phyloP scores from a whole-genome alignment of 2,329 filamentous ascomycete genomes.

The Stylonectria norvegica region DNA sequence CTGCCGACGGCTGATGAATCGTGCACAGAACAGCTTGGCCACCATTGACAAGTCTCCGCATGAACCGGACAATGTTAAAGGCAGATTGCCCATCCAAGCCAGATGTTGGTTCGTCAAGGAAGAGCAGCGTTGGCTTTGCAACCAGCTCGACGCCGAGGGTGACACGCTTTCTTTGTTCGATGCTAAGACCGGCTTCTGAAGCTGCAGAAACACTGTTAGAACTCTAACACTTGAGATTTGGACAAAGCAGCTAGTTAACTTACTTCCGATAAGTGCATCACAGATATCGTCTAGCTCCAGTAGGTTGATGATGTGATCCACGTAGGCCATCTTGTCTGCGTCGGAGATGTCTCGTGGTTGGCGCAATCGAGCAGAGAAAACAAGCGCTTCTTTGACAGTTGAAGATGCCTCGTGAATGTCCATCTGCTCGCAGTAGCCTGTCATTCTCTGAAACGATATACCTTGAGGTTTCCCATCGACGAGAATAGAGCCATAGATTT shows the following conservation, averaged over 20 bases:
- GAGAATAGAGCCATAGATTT: slow-evolving; percentile 41
- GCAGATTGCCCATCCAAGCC: slow-evolving; percentile 37
- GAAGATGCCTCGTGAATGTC: slow-evolving; percentile 64
- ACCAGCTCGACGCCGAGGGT: slow-evolving; percentile 69
- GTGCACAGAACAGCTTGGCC: slow-evolving; percentile 65
- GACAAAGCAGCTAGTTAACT: slow-evolving; percentile 18
- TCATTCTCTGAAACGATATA: slow-evolving; percentile 61
- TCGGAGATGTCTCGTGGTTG: slow-evolving; percentile 53
- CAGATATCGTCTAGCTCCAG: slow-evolving; percentile 62
- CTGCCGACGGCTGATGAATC: slow-evolving; percentile 56
- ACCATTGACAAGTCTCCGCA: slow-evolving; percentile 52
- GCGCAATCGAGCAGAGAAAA: slow-evolving; percentile 63
- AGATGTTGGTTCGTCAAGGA: slow-evolving; percentile 64
- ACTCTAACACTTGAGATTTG: not conserved
- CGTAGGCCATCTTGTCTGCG: slow-evolving; percentile 63
- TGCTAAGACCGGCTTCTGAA: slow-evolving; percentile 43
- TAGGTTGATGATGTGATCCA: slow-evolving; percentile 62
- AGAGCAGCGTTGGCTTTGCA: slow-evolving; percentile 64
- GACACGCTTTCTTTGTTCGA: slow-evolving; percentile 58
- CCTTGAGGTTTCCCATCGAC: slow-evolving; percentile 61
- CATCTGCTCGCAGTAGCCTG: slow-evolving; percentile 67
- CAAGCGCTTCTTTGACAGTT: slow-evolving; percentile 64
- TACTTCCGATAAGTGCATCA: slow-evolving; percentile 58
- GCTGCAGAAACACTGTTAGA: slow-evolving; percentile 46
- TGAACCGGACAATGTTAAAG: slow-evolving; percentile 38